Evolutionary conservation across 108 stramenopile species (phyloP), one percentile per base, ranked within the genome.

Genomic region (Cyclotella sp.): DNA sequence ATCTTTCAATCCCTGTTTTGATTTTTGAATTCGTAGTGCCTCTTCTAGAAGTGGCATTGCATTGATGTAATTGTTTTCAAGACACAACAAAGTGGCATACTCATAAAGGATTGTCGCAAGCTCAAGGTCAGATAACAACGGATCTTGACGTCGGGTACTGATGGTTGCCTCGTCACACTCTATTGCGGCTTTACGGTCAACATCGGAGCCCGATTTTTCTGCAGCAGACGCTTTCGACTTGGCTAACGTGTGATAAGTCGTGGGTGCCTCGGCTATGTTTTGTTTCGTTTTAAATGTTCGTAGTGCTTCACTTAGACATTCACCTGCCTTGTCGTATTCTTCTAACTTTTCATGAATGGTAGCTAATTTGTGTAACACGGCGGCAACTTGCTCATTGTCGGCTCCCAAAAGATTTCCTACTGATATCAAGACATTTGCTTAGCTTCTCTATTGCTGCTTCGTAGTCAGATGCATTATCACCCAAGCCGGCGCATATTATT

Each of bases 131-230:
- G 63, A 69, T 39, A 77, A 70, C 68, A 75, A 53, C 43, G 71
- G 60, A 58, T 76, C 75, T 81, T 81, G 80, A 13, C 80, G 80
- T 18, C 76, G 75, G 19, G 74, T 58, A 22, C 69, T 68, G 18
- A 83, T 65, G 6, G 77, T 77, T 74, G 78, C 72, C 66, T 75
- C 68, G 66, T 83, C 78, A 57, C 82, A 83, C 49, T 78, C 77
- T 39, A 78, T 54, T 34, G 85, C 76, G 45, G 77, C 78, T 53
- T 57, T 43, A 46, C 47, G 77, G 41, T 83, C 82, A 40, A 22
- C 43, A 14, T 29, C 24, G 65, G 73, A 70, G 24, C 68, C 68
- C 21, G 53, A 59, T 41, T 81, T 30, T 40, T 58, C 29, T 24
- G 65, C 64, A 26, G 62, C 46, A 1, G 70, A 67, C 52, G 59